Evolutionary conservation across 1,284 basidiomycete genomes (phyloP).

Genomic region (Ganoderma resinaceum): DNA sequence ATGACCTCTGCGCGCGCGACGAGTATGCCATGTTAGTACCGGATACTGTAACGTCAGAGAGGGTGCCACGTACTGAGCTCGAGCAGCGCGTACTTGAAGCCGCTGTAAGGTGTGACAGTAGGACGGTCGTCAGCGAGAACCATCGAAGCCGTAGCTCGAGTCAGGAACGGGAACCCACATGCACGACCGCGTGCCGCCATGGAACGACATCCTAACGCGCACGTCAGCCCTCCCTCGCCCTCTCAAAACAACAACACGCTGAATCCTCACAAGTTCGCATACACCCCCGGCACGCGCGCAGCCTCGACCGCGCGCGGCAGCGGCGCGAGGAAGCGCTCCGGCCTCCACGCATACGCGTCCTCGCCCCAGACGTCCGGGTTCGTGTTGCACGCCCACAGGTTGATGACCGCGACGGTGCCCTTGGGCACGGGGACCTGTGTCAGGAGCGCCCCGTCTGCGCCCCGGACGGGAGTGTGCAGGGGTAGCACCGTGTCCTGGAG

Average conservation of each 20-base stretch:
- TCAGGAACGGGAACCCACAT: not conserved
- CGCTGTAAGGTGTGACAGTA: not conserved
- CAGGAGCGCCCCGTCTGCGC: constrained; percentile 41
- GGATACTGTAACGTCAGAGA: too few species aligned
- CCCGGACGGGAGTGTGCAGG: constrained; percentile 34
- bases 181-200: not conserved
- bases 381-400: constrained; percentile 55
- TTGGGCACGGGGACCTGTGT: constrained; percentile 49
- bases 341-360: constrained; percentile 59
- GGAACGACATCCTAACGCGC: constrained; percentile 15
- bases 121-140: too few species aligned
- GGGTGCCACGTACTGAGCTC: not conserved
- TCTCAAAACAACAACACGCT: too few species aligned
- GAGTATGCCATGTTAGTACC: not conserved
- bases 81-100: constrained; percentile 10
- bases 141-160: not conserved
- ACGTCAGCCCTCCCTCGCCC: not conserved
- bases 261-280: constrained; percentile 32
- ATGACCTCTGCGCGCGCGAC: constrained; percentile 33
- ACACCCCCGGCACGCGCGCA: constrained; percentile 36
- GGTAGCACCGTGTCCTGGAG: constrained; percentile 32
- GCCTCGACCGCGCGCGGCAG: constrained; percentile 31
- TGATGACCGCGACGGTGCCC: constrained; percentile 54
- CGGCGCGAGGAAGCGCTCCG: constrained; percentile 40
- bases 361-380: constrained; percentile 60